Base-by-base conservation (phyloP, 2,329 filamentous ascomycete species). In the Xylaria sp. region DNA sequence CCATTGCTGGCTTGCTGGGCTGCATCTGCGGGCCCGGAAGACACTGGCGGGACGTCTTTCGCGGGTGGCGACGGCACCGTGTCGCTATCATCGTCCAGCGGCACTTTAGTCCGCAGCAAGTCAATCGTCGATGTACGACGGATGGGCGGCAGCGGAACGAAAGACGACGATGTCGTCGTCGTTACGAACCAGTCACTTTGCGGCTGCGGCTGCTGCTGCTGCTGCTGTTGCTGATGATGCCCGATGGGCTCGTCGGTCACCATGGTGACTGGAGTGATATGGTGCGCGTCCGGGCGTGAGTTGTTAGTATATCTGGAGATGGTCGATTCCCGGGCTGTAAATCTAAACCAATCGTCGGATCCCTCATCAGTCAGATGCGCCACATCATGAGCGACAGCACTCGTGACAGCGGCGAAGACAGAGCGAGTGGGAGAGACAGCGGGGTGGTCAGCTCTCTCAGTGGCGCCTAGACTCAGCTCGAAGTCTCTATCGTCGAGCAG, bases 61-160 rank as follows among this genome's bases (percentile, higher is more conserved):
- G 72, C 70, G 54, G 67, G 66, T 23, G 69, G 70, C 11, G 71
- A 71, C 49, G 71, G 67, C 13, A 51, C 44, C 46, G 63, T 58
- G 58, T 70, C 68, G 43, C 58, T 56, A 21, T 78, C 74, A 25
- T 79, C 75, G 23, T 76, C 75, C 27, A 75, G 70, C 8, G 65
- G 41, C 37, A 75, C 76, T 58, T 75, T 77, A 56, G 70, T 74
- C 35, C 72, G 72, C 57, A 83, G 66, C 31, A 80, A 68, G 41
- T 81, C 82, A 71, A 88, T 85, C 3, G 83, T 84, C 15, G 86
- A 87, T 13, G 79, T 81, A 31, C 84, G 79, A 46, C 84, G 80
- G 60, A 88, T 86, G 1, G 84, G 84, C 3, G 86, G 86, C 37
- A 89, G 72, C 1, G 83, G 83, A 21, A 82, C 75, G 64, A 88